Percentiles rank a stretch among this genome's conserved stretches.
Conservation (phyloP, 306 rosid genomes). For the Urtica urens region DNA sequence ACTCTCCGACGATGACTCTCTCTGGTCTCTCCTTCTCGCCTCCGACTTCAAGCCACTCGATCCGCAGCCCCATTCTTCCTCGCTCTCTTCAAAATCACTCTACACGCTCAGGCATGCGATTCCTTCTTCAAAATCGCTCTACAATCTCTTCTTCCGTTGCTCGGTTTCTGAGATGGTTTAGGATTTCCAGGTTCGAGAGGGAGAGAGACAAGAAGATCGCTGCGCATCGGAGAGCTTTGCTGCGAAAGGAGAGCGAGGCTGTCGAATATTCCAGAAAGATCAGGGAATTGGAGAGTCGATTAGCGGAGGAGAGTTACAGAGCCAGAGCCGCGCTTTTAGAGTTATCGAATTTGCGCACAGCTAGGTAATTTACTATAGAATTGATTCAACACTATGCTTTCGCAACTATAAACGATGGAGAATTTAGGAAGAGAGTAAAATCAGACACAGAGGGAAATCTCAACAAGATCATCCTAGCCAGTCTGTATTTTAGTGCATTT, state of each 20-base stretch:
- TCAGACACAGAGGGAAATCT: too few relatives aligned
- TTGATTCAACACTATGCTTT: too few relatives aligned
- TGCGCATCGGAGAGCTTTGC: slow-evolving; percentile 39
- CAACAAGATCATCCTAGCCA: too few relatives aligned
- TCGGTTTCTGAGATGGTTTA: neutral
- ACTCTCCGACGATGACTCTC: slow-evolving; percentile 40
- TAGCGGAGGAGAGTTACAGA: slow-evolving; percentile 30
- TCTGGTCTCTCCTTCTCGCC: slow-evolving; percentile 56
- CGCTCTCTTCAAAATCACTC: slow-evolving; percentile 28
- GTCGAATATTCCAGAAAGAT: slow-evolving; percentile 47
- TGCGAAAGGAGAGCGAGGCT: slow-evolving; percentile 65
- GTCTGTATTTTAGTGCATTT: too few relatives aligned
- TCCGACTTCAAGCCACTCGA: slow-evolving; percentile 30
- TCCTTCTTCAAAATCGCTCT: neutral
- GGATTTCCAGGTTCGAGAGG: slow-evolving; percentile 46
- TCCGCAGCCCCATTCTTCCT: slow-evolving; percentile 2
- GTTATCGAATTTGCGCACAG: slow-evolving; percentile 37
- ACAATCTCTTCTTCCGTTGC: neutral
- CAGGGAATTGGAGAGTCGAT: slow-evolving; percentile 21
- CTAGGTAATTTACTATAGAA: too few relatives aligned
- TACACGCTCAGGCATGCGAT: slow-evolving; percentile 35
- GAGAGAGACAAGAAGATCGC: slow-evolving; percentile 44
- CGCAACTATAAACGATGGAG: too few relatives aligned
- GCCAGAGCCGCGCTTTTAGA: slow-evolving; percentile 28
- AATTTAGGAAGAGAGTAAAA: too few relatives aligned